Evolutionary conservation across 805 yeast species (phyloP).

Genomic region (Alloascoidea africana): DNA sequence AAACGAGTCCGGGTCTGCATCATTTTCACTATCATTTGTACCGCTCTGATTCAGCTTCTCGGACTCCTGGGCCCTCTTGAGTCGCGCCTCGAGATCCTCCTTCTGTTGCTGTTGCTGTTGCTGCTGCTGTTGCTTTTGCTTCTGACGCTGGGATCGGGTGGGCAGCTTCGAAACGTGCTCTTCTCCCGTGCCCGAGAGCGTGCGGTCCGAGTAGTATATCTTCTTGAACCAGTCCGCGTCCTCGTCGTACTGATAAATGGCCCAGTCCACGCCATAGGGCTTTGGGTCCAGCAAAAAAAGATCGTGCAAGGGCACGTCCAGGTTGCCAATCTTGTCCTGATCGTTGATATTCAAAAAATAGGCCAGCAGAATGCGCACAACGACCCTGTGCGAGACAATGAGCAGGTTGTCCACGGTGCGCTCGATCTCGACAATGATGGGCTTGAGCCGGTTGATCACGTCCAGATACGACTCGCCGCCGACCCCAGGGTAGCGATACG

Average conservation of each 20-base stretch:
- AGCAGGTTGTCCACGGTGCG: constrained; percentile 79
- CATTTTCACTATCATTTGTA: background rate
- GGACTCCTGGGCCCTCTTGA: too few relatives aligned
- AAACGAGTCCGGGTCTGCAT: background rate
- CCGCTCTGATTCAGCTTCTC: background rate
- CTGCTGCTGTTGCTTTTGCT: background rate
- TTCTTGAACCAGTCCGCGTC: constrained; percentile 59
- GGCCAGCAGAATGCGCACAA: constrained; percentile 73
- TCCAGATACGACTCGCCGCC: constrained; percentile 95
- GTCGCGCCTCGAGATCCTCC: too few relatives aligned
- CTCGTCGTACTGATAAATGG: constrained; percentile 78
- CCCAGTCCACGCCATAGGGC: constrained; percentile 94
- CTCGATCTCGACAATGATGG: constrained; percentile 85
- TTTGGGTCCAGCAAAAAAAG: constrained; percentile 81
- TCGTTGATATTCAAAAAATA: constrained; percentile 72
- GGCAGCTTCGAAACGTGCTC: constrained; percentile 2
- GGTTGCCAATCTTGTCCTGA: constrained; percentile 67
- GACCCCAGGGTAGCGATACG: constrained; percentile 89
- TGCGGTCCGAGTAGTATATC: constrained; percentile 23
- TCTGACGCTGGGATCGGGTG: background rate
- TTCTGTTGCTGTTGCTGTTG: too few relatives aligned
- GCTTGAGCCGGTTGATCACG: constrained; percentile 79
- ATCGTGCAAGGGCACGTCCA: constrained; percentile 89
- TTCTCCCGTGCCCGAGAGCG: constrained; percentile 9
- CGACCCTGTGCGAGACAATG: constrained; percentile 81